Conservation (phyloP, 768 basidiomycete species). For the Mrakia blollopis region DNA sequence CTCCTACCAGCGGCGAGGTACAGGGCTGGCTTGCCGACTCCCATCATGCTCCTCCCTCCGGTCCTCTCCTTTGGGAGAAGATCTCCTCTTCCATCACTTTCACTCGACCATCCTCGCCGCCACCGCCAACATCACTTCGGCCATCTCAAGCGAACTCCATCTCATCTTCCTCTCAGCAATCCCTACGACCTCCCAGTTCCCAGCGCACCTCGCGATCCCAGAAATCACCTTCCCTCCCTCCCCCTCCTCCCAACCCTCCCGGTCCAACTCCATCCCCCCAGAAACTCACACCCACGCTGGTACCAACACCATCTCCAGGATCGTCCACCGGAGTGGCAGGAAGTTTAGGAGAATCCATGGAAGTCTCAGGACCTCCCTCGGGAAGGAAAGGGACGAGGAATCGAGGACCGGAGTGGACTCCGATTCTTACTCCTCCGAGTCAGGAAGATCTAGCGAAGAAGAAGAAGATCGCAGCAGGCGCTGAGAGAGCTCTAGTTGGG, state of each 20-base stretch:
- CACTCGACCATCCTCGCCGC: neutral
- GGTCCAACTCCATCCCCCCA: neutral
- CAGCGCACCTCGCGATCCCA: neutral
- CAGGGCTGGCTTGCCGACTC: neutral
- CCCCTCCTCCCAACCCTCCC: neutral
- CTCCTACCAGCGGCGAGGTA: neutral
- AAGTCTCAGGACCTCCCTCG: neutral
- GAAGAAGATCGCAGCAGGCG: neutral
- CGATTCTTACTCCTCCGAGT: neutral
- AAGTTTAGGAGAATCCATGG: neutral
- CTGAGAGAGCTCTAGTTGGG: neutral
- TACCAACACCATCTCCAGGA: neutral
- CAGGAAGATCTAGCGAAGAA: neutral
- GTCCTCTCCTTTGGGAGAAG: neutral
- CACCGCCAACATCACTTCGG: neutral
- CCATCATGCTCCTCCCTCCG: neutral
- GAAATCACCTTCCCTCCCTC: neutral
- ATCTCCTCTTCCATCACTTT: neutral
- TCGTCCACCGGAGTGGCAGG: neutral
- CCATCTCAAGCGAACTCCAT: neutral
- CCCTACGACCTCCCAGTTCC: neutral
- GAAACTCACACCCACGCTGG: neutral
- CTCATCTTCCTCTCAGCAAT: neutral
- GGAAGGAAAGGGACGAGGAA: constrained; percentile 4
- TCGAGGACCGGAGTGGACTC: constrained; percentile 4